Conservation (phyloP, 2,329 filamentous ascomycete genomes). For the Ceratocystis huliohia region DNA sequence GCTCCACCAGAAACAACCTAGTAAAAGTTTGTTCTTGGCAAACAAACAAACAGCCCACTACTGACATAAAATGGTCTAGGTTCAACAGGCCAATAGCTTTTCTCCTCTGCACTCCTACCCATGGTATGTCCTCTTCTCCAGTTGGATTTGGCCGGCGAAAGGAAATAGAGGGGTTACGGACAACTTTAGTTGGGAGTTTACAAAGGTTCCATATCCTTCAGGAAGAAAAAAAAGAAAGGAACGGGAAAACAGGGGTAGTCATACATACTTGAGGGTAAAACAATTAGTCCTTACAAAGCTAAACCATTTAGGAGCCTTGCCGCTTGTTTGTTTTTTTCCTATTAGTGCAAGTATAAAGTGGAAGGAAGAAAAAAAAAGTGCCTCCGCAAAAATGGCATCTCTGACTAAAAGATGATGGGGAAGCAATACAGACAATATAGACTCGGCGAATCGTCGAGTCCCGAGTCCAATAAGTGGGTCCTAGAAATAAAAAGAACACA, state of each 20-base stretch:
- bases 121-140: too few relatives aligned
- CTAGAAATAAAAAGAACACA: neutral
- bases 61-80: neutral
- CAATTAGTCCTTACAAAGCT: neutral
- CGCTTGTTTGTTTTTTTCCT: neutral
- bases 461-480: constrained; percentile 2
- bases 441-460: neutral
- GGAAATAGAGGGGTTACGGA: neutral
- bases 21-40: neutral
- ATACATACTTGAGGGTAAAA: neutral
- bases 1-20: neutral
- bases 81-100: neutral
- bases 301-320: neutral
- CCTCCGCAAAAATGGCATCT: neutral
- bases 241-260: too few relatives aligned
- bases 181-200: neutral
- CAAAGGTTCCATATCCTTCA: neutral
- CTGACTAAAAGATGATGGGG: neutral
- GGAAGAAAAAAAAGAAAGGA: neutral
- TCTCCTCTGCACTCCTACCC: too few relatives aligned
- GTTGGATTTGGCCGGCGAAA: too few relatives aligned
- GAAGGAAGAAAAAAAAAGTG: neutral
- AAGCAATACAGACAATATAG: neutral
- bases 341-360: neutral
- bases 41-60: neutral